Base-by-base conservation (phyloP, 768 basidiomycete genomes). In the Russula griseocarnosa region DNA sequence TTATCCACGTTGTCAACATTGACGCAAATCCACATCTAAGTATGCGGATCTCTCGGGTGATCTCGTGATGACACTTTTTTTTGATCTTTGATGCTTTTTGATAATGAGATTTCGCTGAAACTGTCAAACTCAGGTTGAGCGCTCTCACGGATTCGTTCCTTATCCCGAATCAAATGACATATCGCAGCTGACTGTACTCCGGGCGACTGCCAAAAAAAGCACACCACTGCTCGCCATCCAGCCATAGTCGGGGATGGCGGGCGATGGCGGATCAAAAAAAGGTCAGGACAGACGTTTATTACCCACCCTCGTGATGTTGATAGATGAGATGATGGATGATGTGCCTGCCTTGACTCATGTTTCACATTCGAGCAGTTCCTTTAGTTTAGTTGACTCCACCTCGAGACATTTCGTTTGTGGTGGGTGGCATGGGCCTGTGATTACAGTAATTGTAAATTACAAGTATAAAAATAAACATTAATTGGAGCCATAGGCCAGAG, bases 1-100 rank as follows among this genome's bases (percentile, higher is more conserved):
- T 65, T 65, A 65, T 65, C 55, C 55, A 56, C 54, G 30, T 65
- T 61, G 64, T 65, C 55, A 30, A 61, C 64, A 61, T 44, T 57
- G 58, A 32, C 60, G 55, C 64, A 65, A 65, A 61, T 65, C 54
- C 64, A 52, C 64, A 57, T 65, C 60, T 56, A 30, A 5, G 55
- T 52, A 38, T n/a, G 50, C 55, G 55, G 64, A 65, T 61, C 64
- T 51, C 34, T 64, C 42, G 36, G 46, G 46, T 60, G 63, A 64
- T 63, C 50, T 46, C 13, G n/a, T 40, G 26, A 52, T 26, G 44
- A 40, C 4, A 32, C 63, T 32, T 18, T 36, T 34, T 2, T 38
- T 60, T 34, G 16, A 60, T 65, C 59, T 40, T 58, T 60, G 63
- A 64, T 60, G 26, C 18, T n/a, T 26, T 50, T 50, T 30, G 46